Evolutionary conservation across 768 basidiomycete genomes (phyloP).

Genomic region (Lentinus brumalis): DNA sequence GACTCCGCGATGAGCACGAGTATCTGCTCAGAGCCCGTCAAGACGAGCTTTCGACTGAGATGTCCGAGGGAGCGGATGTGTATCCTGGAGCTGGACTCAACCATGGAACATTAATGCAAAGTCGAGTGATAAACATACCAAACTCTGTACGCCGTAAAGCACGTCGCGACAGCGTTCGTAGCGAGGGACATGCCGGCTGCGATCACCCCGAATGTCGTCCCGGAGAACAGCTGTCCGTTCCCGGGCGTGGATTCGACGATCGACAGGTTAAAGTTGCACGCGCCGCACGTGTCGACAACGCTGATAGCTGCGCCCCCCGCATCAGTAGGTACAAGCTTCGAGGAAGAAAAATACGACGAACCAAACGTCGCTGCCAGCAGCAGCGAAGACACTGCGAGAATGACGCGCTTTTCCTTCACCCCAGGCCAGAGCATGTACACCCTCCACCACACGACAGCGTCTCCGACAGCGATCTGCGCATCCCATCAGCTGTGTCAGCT

Average conservation of each 20-base stretch:
- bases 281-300: neutral
- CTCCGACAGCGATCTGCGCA: neutral
- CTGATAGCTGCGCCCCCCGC: neutral
- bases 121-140: neutral
- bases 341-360: neutral
- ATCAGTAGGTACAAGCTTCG: neutral
- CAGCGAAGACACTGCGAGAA: neutral
- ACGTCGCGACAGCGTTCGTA: neutral
- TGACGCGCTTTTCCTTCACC: neutral
- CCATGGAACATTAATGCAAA: neutral
- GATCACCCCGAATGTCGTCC: neutral
- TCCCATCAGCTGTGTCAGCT: neutral
- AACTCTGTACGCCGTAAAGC: neutral
- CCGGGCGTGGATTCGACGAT: neutral
- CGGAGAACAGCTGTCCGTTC: neutral
- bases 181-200: neutral
- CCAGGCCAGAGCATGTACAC: neutral
- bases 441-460: conserved; percentile 3
- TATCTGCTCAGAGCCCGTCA: neutral
- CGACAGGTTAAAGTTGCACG: neutral
- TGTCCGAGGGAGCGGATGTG: neutral
- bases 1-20: neutral
- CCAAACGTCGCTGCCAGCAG: neutral
- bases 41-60: neutral
- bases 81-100: neutral